These are phyloP conservation scores for Lipomyces orientalis DNA, from an alignment of 805 yeast genomes.

Conservation along the genomic window DNA sequence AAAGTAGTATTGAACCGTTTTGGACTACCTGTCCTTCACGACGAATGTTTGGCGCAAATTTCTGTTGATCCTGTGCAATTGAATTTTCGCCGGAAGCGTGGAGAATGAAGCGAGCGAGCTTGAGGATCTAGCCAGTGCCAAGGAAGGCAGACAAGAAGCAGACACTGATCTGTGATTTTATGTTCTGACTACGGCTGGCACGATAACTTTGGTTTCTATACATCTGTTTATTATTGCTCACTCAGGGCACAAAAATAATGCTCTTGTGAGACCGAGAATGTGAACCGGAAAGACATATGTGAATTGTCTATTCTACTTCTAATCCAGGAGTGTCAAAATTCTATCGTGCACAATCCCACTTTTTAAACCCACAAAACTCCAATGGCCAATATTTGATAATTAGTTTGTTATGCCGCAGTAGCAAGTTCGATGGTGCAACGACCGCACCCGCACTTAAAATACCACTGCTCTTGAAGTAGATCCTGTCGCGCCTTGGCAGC, in stretches of 20 bases:
- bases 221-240: background rate
- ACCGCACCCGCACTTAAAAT: slow-evolving; percentile 60
- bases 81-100: background rate
- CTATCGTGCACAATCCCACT: background rate
- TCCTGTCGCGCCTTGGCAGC: slow-evolving; percentile 50
- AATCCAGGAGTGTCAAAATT: background rate
- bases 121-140: background rate
- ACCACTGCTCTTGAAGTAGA: slow-evolving; percentile 60
- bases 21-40: slow-evolving; percentile 7
- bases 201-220: background rate
- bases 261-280: background rate
- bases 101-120: background rate
- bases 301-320: background rate
- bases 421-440: slow-evolving; percentile 47
- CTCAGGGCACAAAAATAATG: background rate
- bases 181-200: background rate
- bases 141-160: background rate
- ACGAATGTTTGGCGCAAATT: background rate
- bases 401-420: background rate
- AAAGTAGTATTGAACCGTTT: slow-evolving; percentile 10
- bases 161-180: background rate
- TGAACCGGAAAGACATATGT: background rate
- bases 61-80: background rate
- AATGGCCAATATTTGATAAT: background rate
- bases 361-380: background rate